These are phyloP conservation scores for Chalaropsis thielavioides DNA, from an alignment of 2,329 filamentous ascomycete species.

Conservation along the genomic window DNA sequence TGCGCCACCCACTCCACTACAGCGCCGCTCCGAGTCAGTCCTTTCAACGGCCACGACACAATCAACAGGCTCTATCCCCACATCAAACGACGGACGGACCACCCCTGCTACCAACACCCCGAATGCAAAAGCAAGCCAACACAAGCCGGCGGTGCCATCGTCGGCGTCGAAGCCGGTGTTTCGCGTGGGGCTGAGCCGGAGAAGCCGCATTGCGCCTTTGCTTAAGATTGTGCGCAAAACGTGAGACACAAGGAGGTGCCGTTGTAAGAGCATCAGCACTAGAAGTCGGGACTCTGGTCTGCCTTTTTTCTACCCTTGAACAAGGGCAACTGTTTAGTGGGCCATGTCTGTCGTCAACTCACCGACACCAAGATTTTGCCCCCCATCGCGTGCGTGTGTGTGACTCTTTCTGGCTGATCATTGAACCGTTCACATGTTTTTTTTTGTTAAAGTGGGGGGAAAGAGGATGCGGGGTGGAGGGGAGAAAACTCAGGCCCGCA, in stretches of 20 bases:
- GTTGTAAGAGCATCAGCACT: not conserved
- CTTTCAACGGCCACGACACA: not conserved
- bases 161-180: constrained; percentile 27
- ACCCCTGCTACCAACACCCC: constrained; percentile 1
- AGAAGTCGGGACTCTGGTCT: not conserved
- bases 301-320: not conserved
- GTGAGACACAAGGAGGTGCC: constrained; percentile 6
- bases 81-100: not conserved
- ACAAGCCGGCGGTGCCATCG: constrained; percentile 11
- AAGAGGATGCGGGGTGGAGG: not conserved
- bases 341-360: too few relatives aligned
- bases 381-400: not conserved
- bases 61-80: not conserved
- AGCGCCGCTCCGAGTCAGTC: constrained; percentile 3
- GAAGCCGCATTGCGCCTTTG: constrained; percentile 35
- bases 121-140: constrained; percentile 8
- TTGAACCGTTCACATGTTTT: not conserved
- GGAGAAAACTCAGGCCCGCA: not conserved
- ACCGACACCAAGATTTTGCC: too few relatives aligned
- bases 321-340: not conserved
- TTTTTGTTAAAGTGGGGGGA: not conserved
- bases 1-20: not conserved
- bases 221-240: constrained; percentile 35
- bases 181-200: constrained; percentile 38
- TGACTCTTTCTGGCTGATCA: not conserved